phyloP scores from a whole-genome alignment of 208 protist species.

The Leishmania tropica region DNA sequence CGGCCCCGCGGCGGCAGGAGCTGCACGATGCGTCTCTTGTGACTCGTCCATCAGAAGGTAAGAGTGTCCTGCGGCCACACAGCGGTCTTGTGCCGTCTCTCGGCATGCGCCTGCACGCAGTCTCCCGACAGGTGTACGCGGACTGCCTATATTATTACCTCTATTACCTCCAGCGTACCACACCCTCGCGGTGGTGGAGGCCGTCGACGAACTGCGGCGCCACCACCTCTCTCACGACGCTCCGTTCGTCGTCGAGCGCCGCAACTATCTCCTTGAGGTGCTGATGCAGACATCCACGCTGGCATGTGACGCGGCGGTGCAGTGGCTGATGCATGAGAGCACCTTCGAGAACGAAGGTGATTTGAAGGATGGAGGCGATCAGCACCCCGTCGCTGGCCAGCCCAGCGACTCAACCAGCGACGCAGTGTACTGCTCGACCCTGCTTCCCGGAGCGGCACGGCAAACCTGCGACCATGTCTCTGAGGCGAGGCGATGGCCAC shows the following conservation, averaged over 20 bases:
- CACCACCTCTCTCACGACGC: constrained; percentile 20
- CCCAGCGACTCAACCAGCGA: neutral
- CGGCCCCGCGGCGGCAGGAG: neutral
- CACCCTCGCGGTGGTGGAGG: constrained; percentile 42
- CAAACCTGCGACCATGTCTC: neutral
- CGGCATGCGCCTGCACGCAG: neutral
- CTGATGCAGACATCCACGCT: constrained; percentile 36
- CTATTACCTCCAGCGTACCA: constrained; percentile 37
- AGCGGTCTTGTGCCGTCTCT: constrained; percentile 1
- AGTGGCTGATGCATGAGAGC: constrained; percentile 20
- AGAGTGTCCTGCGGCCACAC: neutral
- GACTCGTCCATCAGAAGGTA: neutral
- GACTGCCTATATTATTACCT: constrained; percentile 45
- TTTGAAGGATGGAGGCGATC: neutral
- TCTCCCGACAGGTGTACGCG: constrained; percentile 29
- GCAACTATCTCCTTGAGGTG: constrained; percentile 53
- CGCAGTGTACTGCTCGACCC: neutral
- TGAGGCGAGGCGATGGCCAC: neutral
- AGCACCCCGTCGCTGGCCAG: neutral
- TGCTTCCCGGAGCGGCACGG: neutral
- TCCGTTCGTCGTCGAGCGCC: constrained; percentile 43
- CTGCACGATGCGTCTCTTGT: neutral
- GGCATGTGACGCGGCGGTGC: constrained; percentile 20
- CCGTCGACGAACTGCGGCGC: constrained; percentile 26
- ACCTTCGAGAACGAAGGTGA: neutral